These are phyloP conservation scores for Medicago ruthenica DNA, from an alignment of 306 rosid genomes.

Conservation along the genomic window DNA sequence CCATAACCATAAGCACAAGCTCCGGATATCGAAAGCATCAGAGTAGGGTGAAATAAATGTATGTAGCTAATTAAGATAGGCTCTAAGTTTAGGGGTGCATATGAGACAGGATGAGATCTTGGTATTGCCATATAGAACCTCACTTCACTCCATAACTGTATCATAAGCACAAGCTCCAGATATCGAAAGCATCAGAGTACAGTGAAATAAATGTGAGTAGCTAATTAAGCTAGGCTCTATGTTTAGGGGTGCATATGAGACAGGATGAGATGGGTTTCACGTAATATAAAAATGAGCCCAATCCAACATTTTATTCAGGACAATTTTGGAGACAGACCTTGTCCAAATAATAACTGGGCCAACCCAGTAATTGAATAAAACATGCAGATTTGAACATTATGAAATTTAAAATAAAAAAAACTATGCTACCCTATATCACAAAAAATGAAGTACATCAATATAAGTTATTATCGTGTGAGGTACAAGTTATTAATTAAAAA, in stretches of 20 bases:
- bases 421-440: not conserved
- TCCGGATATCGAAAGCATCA: slow-evolving; percentile 25
- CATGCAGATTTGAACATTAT: not conserved
- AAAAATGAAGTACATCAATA: slow-evolving; percentile 1
- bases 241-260: not conserved
- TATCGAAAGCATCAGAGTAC: slow-evolving; percentile 15
- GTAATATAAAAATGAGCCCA: slow-evolving; percentile 1
- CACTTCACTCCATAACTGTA: too few relatives aligned
- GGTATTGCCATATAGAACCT: too few relatives aligned
- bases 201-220: slow-evolving; percentile 10
- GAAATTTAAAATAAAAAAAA: not conserved
- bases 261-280: not conserved
- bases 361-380: slow-evolving; percentile 1
- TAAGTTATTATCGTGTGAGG: slow-evolving; percentile 17
- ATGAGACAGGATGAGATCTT: not conserved
- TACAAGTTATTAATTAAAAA: not conserved
- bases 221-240: slow-evolving; percentile 7
- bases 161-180: slow-evolving; percentile 1
- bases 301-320: not conserved
- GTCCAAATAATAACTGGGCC: slow-evolving; percentile 2
- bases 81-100: slow-evolving; percentile 13
- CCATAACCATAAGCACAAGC: too few relatives aligned
- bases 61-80: not conserved
- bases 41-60: slow-evolving; percentile 22
- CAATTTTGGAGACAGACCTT: slow-evolving; percentile 4